A percentile compares a stretch with the other conserved stretches of the same genome.
These are phyloP conservation scores for Cladosporium velox DNA, from an alignment of 2,329 filamentous ascomycete genomes.

Conservation along the genomic window DNA sequence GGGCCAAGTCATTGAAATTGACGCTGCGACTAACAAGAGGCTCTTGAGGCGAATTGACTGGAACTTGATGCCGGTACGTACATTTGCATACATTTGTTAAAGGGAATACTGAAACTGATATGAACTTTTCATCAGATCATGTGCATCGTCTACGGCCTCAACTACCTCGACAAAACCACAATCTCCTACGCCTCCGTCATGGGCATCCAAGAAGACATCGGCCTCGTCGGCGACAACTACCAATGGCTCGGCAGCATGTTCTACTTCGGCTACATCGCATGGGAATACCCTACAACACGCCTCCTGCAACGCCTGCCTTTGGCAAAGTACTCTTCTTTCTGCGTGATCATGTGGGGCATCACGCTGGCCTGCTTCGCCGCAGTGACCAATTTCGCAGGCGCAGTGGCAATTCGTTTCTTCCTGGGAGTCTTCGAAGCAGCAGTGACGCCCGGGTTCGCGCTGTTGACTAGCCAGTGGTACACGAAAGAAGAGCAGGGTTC, in stretches of 20 bases:
- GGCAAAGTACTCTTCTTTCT: constrained; percentile 66
- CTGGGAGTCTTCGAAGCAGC: constrained; percentile 69
- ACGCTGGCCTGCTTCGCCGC: constrained; percentile 65
- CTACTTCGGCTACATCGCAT: constrained; percentile 58
- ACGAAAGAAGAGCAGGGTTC: constrained; percentile 68
- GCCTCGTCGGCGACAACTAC: constrained; percentile 53
- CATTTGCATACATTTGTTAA: not conserved
- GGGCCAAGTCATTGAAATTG: constrained; percentile 56
- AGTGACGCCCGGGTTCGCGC: constrained; percentile 67
- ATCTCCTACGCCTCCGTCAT: constrained; percentile 56
- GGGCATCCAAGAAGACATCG: constrained; percentile 50
- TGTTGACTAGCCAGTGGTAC: constrained; percentile 72
- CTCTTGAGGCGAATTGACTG: constrained; percentile 63
- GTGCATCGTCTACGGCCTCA: constrained; percentile 59
- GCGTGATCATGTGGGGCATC: constrained; percentile 65
- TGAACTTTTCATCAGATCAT: constrained; percentile 45
- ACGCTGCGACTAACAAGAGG: constrained; percentile 59
- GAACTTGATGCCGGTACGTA: constrained; percentile 58
- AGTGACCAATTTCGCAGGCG: constrained; percentile 60
- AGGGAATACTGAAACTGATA: no score
- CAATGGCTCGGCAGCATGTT: constrained; percentile 54
- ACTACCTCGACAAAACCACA: constrained; percentile 63
- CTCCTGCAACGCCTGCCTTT: constrained; percentile 65
- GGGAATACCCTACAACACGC: constrained; percentile 67
- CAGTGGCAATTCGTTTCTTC: constrained; percentile 67